These are phyloP conservation scores for Penicillium sp. DNA, from an alignment of 2,329 filamentous ascomycete genomes.

Conservation along the genomic window DNA sequence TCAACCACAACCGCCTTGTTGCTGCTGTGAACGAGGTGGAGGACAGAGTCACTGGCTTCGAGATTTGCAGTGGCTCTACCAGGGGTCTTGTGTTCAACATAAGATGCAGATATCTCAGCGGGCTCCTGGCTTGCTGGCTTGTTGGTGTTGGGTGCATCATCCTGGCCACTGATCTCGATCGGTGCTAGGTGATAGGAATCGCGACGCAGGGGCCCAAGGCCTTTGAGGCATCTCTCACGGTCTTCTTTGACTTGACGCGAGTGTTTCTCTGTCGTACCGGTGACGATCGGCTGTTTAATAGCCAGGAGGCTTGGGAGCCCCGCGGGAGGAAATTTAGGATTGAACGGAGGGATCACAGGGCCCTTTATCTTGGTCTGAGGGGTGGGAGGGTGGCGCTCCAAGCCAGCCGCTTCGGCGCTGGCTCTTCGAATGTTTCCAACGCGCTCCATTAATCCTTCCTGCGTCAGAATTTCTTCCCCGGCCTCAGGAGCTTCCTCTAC, in stretches of 20 bases:
- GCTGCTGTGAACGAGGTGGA: constrained; percentile 33
- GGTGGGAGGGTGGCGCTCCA: background rate
- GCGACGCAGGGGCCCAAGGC: constrained; percentile 1
- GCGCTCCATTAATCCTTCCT: background rate
- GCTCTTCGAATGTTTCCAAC: background rate
- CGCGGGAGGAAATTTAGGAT: constrained; percentile 46
- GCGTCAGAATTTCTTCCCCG: background rate
- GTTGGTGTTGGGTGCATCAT: background rate
- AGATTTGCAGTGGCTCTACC: background rate
- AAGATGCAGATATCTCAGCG: background rate
- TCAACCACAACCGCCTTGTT: constrained; percentile 34
- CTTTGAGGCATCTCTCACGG: background rate
- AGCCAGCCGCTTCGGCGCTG: background rate
- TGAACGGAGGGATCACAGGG: constrained; percentile 28
- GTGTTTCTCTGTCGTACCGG: constrained; percentile 1
- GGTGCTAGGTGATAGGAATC: constrained; percentile 26
- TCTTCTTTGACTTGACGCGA: constrained; percentile 3
- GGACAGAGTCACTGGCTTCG: constrained; percentile 34
- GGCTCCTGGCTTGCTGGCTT: background rate
- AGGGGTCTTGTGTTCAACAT: background rate
- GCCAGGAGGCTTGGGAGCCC: constrained; percentile 45
- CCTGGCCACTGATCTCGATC: background rate
- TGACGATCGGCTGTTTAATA: background rate
- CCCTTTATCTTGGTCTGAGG: constrained; percentile 2
- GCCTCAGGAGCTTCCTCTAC: background rate